Percentiles rank a stretch among this genome's conserved stretches.
These are phyloP conservation scores for Thinopyrum elongatum DNA, from an alignment of 176 grass and related monocot genomes.

Conservation along the genomic window DNA sequence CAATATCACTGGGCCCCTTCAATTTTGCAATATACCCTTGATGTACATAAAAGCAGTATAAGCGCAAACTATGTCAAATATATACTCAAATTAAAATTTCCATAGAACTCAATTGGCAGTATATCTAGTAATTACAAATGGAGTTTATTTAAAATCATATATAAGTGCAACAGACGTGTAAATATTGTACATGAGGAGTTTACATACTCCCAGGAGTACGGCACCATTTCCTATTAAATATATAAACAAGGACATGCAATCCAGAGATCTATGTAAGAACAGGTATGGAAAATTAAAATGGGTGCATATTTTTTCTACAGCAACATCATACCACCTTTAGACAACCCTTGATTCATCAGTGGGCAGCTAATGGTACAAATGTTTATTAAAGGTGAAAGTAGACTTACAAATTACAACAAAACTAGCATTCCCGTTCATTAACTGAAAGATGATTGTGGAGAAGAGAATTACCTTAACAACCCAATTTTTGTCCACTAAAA, in stretches of 20 bases:
- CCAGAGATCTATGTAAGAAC: not conserved
- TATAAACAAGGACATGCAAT: slow-evolving; percentile 7
- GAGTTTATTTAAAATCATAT: not conserved
- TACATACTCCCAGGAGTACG: not conserved
- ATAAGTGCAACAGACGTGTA: not conserved
- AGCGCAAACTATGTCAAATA: not conserved
- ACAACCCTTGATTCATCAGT: not conserved
- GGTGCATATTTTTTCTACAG: not conserved
- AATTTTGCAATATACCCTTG: not conserved
- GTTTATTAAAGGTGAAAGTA: slow-evolving; percentile 2
- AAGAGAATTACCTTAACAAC: slow-evolving; percentile 76
- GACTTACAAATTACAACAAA: slow-evolving; percentile 29
- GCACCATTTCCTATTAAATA: not conserved
- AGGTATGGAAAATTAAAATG: not conserved
- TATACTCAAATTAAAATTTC: not conserved
- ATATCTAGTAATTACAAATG: not conserved
- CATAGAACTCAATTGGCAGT: not conserved
- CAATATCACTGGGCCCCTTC: not conserved
- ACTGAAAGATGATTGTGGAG: slow-evolving; percentile 7
- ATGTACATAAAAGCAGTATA: not conserved
- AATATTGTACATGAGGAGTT: not conserved
- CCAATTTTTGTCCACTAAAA: slow-evolving; percentile 99
- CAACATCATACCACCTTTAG: not conserved
- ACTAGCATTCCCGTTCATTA: not conserved
- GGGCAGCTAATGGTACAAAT: not conserved